Conservation (phyloP, 2,329 filamentous ascomycete species). For the Arthrinium phaeospermum region DNA sequence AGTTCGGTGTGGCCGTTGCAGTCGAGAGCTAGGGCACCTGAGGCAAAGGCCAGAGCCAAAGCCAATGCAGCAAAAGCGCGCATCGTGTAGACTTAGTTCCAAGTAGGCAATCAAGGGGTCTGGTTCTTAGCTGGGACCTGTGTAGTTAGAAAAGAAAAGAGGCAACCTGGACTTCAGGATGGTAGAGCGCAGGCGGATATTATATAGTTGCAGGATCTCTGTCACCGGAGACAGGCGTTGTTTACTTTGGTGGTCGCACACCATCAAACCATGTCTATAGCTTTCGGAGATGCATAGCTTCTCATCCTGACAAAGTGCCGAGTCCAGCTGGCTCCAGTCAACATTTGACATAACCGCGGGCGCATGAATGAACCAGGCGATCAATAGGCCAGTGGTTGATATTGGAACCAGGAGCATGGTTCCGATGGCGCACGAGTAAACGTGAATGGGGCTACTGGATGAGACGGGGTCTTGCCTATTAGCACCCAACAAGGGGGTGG, state of each 20-base stretch:
- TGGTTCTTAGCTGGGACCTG: neutral
- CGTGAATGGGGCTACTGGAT: neutral
- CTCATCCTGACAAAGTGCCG: neutral
- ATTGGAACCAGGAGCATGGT: slow-evolving; percentile 12
- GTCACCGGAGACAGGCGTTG: too few species aligned
- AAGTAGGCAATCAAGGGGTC: neutral
- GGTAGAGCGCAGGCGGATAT: neutral
- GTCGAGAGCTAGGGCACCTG: slow-evolving; percentile 28
- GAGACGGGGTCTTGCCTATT: neutral
- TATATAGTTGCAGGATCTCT: neutral
- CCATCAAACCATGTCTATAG: too few species aligned
- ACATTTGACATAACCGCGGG: neutral
- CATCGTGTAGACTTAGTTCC: neutral
- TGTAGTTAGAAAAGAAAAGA: neutral
- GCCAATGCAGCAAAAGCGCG: neutral
- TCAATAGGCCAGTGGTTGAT: neutral
- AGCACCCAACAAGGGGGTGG: slow-evolving; percentile 6
- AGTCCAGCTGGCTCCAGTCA: neutral
- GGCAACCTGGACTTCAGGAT: neutral
- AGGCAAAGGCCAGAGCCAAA: neutral
- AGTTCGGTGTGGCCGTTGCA: slow-evolving; percentile 66
- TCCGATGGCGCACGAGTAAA: slow-evolving; percentile 2
- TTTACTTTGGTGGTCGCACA: neutral
- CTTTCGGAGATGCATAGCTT: neutral
- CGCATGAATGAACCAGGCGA: neutral